These are phyloP conservation scores for Globisporangium echinulatum DNA, from an alignment of 352 stramenopile species.

Conservation along the genomic window DNA sequence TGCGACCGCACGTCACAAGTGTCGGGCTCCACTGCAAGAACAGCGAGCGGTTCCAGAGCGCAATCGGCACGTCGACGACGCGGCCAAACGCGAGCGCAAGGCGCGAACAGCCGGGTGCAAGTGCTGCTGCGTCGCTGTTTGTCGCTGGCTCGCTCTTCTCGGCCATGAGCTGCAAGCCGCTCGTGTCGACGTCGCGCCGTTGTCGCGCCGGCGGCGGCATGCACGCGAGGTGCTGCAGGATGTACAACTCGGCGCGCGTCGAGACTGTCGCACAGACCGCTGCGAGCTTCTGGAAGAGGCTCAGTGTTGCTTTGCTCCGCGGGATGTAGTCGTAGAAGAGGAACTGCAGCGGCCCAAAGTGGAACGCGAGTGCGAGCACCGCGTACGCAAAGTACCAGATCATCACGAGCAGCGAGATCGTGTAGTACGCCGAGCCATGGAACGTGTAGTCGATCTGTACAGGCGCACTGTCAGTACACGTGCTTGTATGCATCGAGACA, in stretches of 20 bases:
- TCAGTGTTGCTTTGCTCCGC: constrained; percentile 46
- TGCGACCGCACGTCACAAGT: constrained; percentile 9
- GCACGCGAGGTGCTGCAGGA: constrained; percentile 46
- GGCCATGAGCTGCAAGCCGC: constrained; percentile 16
- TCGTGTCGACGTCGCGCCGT: constrained; percentile 6
- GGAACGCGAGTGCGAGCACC: constrained; percentile 67
- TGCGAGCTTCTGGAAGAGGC: constrained; percentile 34
- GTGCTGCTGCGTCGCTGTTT: constrained; percentile 4
- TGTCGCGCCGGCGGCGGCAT: constrained; percentile 20
- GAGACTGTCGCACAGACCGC: constrained; percentile 32
- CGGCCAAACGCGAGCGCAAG: constrained; percentile 56
- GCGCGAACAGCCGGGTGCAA: constrained; percentile 22
- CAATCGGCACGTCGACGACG: constrained; percentile 48
- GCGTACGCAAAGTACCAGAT: constrained; percentile 65
- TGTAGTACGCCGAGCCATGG: constrained; percentile 66
- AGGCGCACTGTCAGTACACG: constrained; percentile 5
- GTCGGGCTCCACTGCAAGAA: constrained; percentile 27
- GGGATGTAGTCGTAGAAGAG: constrained; percentile 72
- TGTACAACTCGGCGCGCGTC: constrained; percentile 40
- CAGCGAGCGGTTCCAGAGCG: constrained; percentile 65
- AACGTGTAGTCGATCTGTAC: constrained; percentile 74
- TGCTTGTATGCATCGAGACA: not conserved
- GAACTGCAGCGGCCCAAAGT: constrained; percentile 71
- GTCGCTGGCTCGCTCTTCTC: constrained; percentile 17
- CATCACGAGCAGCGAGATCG: constrained; percentile 49